Conservation (phyloP, 768 basidiomycete species). For the Boletus sensibilis region DNA sequence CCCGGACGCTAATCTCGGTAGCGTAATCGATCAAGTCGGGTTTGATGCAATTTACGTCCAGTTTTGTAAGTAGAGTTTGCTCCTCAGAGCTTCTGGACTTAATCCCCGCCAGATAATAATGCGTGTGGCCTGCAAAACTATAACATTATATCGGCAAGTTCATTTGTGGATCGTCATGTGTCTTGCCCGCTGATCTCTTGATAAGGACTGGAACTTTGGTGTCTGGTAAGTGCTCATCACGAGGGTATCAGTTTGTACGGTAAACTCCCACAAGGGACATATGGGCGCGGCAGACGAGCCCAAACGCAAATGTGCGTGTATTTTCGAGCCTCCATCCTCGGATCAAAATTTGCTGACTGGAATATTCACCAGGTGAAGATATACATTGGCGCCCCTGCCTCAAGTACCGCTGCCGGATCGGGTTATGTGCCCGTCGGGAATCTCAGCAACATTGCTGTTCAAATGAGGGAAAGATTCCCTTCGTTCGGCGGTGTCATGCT, state of each 20-base stretch:
- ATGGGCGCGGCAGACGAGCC: conserved; percentile 42
- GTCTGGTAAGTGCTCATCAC: conserved; percentile 24
- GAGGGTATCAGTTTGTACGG: neutral
- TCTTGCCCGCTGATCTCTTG: neutral
- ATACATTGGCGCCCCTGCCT: conserved; percentile 44
- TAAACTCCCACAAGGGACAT: conserved; percentile 39
- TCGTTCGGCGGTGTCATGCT: conserved; percentile 47
- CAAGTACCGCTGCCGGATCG: conserved; percentile 40
- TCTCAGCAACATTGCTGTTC: conserved; percentile 34
- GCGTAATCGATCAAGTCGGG: conserved; percentile 55
- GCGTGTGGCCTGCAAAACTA: conserved; percentile 47
- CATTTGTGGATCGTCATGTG: neutral
- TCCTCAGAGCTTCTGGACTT: neutral
- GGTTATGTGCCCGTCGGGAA: conserved; percentile 37
- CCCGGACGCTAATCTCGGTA: conserved; percentile 61
- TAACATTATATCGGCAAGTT: conserved; percentile 50
- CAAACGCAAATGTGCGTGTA: conserved; percentile 38
- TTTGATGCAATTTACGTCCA: conserved; percentile 79
- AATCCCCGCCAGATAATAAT: conserved; percentile 39
- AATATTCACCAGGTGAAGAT: conserved; percentile 34
- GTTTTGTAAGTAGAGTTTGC: conserved; percentile 40
- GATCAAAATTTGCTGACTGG: conserved; percentile 1
- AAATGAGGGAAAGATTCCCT: conserved; percentile 39
- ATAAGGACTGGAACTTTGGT: conserved; percentile 48
- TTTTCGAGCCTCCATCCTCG: neutral